A percentile compares a stretch with the other conserved stretches of the same genome.
Evolutionary conservation across 371 early-diverging fungal species (phyloP).

Genomic region (Rhizomucor pusillus): DNA sequence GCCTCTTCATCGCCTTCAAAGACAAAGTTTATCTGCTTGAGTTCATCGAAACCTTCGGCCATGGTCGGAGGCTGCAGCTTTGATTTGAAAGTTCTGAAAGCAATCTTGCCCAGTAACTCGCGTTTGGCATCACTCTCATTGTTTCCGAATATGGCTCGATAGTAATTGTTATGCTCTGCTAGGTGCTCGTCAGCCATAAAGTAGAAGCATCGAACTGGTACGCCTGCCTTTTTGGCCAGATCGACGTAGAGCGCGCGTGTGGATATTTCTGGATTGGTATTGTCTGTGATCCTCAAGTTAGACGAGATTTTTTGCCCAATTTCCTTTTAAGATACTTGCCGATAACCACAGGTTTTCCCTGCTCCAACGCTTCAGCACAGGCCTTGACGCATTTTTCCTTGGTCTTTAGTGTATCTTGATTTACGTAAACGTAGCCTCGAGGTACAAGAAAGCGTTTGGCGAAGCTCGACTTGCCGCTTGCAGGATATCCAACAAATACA

Average conservation of each 20-base stretch:
- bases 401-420: constrained; percentile 81
- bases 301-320: neutral
- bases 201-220: constrained; percentile 67
- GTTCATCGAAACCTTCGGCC: constrained; percentile 64
- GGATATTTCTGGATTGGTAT: constrained; percentile 76
- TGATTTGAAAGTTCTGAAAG: constrained; percentile 48
- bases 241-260: constrained; percentile 65
- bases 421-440: constrained; percentile 72
- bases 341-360: constrained; percentile 60
- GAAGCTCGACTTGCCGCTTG: constrained; percentile 85
- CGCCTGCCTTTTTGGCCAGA: constrained; percentile 54
- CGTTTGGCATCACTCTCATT: constrained; percentile 11
- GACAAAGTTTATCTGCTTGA: constrained; percentile 62
- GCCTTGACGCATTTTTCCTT: constrained; percentile 68
- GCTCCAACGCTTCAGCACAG: constrained; percentile 46
- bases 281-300: too few relatives aligned
- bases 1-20: constrained; percentile 51
- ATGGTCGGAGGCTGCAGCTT: constrained; percentile 51
- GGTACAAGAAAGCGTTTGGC: constrained; percentile 56
- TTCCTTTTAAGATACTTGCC: constrained; percentile 22
- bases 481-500: constrained; percentile 82
- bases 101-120: constrained; percentile 54
- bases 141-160: constrained; percentile 40
- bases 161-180: constrained; percentile 78
- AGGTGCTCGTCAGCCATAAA: constrained; percentile 63